Base-by-base conservation (phyloP, 805 yeast genomes). In the Nakazawaea peltata region DNA sequence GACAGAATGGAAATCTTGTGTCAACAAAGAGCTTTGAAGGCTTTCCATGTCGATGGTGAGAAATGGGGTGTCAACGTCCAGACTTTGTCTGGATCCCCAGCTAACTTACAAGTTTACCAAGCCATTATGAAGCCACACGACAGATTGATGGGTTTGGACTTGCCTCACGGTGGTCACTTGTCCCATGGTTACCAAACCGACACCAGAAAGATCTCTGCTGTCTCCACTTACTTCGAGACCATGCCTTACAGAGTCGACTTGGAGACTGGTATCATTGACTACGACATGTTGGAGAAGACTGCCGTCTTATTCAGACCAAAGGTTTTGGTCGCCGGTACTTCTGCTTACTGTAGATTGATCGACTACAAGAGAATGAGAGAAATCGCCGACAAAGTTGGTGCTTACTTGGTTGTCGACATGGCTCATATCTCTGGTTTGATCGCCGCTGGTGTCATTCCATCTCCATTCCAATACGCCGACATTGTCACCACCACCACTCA, bases 41-140 rank as follows among this genome's bases (percentile, higher is more conserved):
- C 97, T 7, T 92, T 92, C 67, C 65, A 71, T 47, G 67, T 90
- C 42, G 74, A 77, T 53, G 68, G 88, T 32, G 86, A 75, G 48
- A 68, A 77, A 57, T 92, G 98, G 98, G 98, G 98, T 40, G 97
- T 88, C 48, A 92, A 92, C 56, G 98, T 92, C 29, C 98, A 92
- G 67, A 76, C 97, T 32, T 70, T 92, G 51, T 83, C 95, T 19
- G 98, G 98, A 41, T 87, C 98, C 16, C 97, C 97, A 45, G 98
- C 98, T 39, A 92, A 92, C 67, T 73, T 92, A 60, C 90, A 92
- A 59, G 97, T 88, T 31, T 92, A 92, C 68, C 88, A 85, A 57
- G 97, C 97, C 28, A 68, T 92, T 47, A 76, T 92, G 81, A 84
- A 83, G 54, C 94, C 92, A 42, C 95, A 87, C 56, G 98, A 90